Conservation (phyloP, 2,329 filamentous ascomycete genomes). For the Clonostachys rosea region DNA sequence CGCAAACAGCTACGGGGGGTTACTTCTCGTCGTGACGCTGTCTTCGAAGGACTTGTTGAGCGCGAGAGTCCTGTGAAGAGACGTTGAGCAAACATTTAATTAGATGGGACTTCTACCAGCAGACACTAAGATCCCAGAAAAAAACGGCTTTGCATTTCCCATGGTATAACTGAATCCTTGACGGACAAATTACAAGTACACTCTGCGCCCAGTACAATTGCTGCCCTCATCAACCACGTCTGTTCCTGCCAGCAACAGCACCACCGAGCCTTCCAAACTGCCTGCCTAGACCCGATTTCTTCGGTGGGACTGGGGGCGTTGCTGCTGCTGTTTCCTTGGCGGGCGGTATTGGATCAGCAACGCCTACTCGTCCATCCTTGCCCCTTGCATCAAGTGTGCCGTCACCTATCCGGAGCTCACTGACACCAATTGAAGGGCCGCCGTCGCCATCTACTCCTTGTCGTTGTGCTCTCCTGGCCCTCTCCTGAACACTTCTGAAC, state of each 20-base stretch:
- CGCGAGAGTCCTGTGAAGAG: conserved; percentile 49
- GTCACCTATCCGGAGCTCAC: conserved; percentile 35
- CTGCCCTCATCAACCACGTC: conserved; percentile 24
- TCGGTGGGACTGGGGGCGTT: conserved; percentile 41
- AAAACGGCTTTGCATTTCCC: too few relatives aligned
- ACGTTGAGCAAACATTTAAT: conserved; percentile 12
- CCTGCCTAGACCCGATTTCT: conserved; percentile 60
- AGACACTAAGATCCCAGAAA: too few relatives aligned
- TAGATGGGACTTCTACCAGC: background rate
- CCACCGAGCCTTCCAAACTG: conserved; percentile 68
- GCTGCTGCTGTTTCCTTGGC: conserved; percentile 44
- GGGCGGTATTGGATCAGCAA: conserved; percentile 27
- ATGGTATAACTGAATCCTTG: too few relatives aligned
- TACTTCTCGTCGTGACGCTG: conserved; percentile 59
- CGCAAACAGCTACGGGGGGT: conserved; percentile 59
- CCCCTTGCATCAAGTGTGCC: conserved; percentile 28
- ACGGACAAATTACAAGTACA: too few relatives aligned
- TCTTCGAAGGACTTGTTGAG: conserved; percentile 72
- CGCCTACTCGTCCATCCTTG: conserved; percentile 29
- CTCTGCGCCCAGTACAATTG: too few relatives aligned
- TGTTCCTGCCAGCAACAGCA: conserved; percentile 62
- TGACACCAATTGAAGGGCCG: conserved; percentile 34
- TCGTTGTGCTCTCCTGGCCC: conserved; percentile 67
- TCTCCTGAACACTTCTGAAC: conserved; percentile 87
- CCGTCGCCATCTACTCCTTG: conserved; percentile 47